A percentile compares a stretch with the other conserved stretches of the same genome.
phyloP scores from a whole-genome alignment of 1,284 basidiomycete species.

The Amylostereum chailletii region DNA sequence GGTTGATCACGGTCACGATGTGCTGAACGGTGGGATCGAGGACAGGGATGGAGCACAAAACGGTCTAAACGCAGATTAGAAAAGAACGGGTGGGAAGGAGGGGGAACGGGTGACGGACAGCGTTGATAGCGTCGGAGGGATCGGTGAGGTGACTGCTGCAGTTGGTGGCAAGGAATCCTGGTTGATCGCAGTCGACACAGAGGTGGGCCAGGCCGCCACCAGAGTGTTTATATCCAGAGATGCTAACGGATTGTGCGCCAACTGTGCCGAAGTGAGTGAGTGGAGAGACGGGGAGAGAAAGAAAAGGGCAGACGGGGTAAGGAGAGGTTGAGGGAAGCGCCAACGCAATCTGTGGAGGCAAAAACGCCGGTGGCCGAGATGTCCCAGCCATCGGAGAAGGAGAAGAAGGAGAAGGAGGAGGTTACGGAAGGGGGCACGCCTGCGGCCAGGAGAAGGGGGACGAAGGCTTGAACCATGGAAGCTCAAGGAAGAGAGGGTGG shows the following conservation, averaged over 20 bases:
- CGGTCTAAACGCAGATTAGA: background rate
- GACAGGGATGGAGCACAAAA: background rate
- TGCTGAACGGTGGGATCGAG: background rate
- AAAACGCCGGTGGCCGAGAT: background rate
- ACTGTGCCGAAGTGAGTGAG: constrained; percentile 1
- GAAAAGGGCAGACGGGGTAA: constrained; percentile 2
- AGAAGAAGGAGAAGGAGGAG: background rate
- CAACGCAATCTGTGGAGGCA: background rate
- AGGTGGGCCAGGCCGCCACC: background rate
- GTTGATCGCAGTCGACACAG: constrained; percentile 2
- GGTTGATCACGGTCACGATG: constrained; percentile 2
- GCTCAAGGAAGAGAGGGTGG: background rate
- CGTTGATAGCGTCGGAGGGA: background rate
- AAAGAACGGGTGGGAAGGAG: background rate
- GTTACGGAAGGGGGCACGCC: background rate
- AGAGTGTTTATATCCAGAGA: background rate
- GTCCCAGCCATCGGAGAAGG: background rate
- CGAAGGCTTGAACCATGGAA: background rate
- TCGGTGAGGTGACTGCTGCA: too few species aligned
- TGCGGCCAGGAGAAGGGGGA: constrained; percentile 2
- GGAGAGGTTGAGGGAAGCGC: background rate
- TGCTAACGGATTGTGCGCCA: background rate
- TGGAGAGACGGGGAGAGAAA: background rate
- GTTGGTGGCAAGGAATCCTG: too few species aligned
- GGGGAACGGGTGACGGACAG: background rate